Evolutionary conservation across 2,329 filamentous ascomycete species (phyloP).

Genomic region (Ascochyta lentis): DNA sequence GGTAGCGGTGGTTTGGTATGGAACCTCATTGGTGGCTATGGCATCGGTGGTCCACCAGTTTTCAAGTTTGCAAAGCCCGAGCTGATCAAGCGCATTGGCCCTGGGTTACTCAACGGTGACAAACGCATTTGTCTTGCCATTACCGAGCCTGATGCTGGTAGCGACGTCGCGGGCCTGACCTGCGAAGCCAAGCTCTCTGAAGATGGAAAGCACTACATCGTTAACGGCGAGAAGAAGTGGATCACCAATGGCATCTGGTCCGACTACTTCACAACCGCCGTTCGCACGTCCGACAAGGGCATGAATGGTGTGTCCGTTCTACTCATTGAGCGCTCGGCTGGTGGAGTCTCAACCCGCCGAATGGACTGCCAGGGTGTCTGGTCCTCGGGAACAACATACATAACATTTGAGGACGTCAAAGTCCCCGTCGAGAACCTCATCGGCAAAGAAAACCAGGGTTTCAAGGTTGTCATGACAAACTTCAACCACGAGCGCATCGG

Average conservation of each 20-base stretch:
- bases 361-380: constrained; percentile 97
- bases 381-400: constrained; percentile 93
- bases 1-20: constrained; percentile 94
- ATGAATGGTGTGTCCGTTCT: constrained; percentile 94
- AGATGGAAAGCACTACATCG: constrained; percentile 98
- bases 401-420: constrained; percentile 99
- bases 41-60: constrained; percentile 89
- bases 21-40: constrained; percentile 96
- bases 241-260: constrained; percentile 97
- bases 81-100: constrained; percentile 85
- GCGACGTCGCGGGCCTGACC: constrained; percentile 91
- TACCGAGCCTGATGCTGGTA: constrained; percentile 89
- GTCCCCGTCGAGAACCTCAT: constrained; percentile 98
- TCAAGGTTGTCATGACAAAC: constrained; percentile 99
- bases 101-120: constrained; percentile 85
- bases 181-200: constrained; percentile 95
- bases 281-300: constrained; percentile 84
- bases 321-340: constrained; percentile 83
- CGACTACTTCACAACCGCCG: constrained; percentile 97
- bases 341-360: constrained; percentile 87
- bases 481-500: constrained; percentile 99
- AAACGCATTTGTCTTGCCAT: constrained; percentile 98
- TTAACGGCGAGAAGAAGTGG: constrained; percentile 99
- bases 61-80: constrained; percentile 90
- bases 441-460: constrained; percentile 97